Conservation (phyloP, 371 early-diverging fungal species). For the Lichtheimia hyalospora region DNA sequence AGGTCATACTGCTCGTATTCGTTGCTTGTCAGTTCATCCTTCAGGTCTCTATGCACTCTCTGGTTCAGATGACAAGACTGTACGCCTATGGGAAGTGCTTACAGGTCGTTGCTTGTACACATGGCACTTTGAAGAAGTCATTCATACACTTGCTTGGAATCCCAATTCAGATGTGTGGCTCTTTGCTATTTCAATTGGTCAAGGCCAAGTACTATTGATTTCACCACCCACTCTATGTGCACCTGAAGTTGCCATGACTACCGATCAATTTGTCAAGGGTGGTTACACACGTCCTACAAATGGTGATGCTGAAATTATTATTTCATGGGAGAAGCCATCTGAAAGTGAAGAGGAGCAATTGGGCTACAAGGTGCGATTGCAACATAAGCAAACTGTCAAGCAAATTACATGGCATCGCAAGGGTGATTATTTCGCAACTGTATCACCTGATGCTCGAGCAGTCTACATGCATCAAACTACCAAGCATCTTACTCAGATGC, state of each 20-base stretch:
- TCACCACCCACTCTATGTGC: constrained; percentile 54
- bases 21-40: constrained; percentile 85
- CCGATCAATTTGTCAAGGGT: constrained; percentile 52
- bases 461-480: constrained; percentile 93
- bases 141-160: constrained; percentile 86
- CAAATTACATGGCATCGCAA: constrained; percentile 93
- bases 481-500: constrained; percentile 83
- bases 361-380: constrained; percentile 55
- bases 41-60: constrained; percentile 88
- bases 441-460: constrained; percentile 72
- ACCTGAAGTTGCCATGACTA: constrained; percentile 44
- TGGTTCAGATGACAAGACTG: constrained; percentile 86
- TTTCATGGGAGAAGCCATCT: constrained; percentile 65
- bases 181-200: constrained; percentile 75
- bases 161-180: constrained; percentile 78
- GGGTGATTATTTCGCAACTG: constrained; percentile 94
- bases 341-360: constrained; percentile 50
- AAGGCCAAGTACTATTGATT: constrained; percentile 52
- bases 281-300: constrained; percentile 44
- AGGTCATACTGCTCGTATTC: constrained; percentile 83
- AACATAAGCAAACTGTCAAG: constrained; percentile 65
- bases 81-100: constrained; percentile 89
- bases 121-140: constrained; percentile 69
- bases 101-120: constrained; percentile 85
- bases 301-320: constrained; percentile 35